Evolutionary conservation across 495 filamentous ascomycete species (phyloP).

Genomic region (Penicillium canariense): DNA sequence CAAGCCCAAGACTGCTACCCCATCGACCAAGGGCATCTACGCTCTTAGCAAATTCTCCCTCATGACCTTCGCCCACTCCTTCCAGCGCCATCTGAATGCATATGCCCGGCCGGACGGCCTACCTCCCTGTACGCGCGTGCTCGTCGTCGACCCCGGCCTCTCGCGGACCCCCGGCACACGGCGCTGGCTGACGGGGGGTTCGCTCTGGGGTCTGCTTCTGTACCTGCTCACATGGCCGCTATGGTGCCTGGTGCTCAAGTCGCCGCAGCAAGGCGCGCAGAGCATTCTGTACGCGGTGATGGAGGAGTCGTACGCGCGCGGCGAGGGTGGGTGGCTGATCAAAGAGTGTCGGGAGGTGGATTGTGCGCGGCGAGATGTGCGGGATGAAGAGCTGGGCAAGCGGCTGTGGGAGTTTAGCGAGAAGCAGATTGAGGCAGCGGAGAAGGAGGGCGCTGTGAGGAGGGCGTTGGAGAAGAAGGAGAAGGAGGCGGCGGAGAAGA

Average conservation of each 20-base stretch:
- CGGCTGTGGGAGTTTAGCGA: conserved; percentile 86
- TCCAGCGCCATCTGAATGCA: conserved; percentile 81
- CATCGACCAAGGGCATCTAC: conserved; percentile 50
- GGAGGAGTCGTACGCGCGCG: conserved; percentile 66
- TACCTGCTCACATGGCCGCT: conserved; percentile 78
- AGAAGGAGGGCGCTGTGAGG: conserved; percentile 73
- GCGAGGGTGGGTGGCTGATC: conserved; percentile 67
- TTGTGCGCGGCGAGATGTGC: conserved; percentile 68
- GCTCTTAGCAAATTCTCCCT: conserved; percentile 85
- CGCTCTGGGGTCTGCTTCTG: conserved; percentile 72
- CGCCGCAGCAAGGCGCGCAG: conserved; percentile 76
- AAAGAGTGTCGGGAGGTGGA: conserved; percentile 84
- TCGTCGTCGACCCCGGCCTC: conserved; percentile 83
- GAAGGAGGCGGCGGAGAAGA: conserved; percentile 49
- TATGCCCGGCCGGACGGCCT: conserved; percentile 79
- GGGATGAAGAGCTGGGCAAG: conserved; percentile 74
- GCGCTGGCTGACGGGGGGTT: conserved; percentile 80
- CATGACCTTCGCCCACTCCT: conserved; percentile 82
- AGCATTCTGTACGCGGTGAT: conserved; percentile 81
- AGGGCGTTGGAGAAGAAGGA: conserved; percentile 69
- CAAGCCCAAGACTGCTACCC: conserved; percentile 5
- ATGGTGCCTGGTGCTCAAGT: conserved; percentile 88
- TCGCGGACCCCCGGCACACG: conserved; percentile 82
- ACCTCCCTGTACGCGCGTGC: conserved; percentile 73
- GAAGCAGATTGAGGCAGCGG: conserved; percentile 74